phyloP scores from a whole-genome alignment of 768 basidiomycete species.

The Hydnum rufescens region DNA sequence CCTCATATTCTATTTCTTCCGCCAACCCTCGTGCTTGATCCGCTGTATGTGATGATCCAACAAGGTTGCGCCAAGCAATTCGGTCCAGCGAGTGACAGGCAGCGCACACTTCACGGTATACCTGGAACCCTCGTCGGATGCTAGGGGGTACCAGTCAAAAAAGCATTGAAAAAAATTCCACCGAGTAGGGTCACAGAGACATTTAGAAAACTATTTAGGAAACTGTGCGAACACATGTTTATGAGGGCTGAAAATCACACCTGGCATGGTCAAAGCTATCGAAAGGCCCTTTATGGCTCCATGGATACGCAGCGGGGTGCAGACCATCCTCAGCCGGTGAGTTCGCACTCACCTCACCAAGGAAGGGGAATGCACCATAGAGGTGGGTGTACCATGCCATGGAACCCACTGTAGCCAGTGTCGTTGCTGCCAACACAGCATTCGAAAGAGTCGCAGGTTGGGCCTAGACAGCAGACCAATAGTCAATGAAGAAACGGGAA shows the following conservation, averaged over 20 bases:
- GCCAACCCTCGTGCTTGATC: conserved; percentile 82
- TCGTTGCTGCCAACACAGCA: conserved; percentile 52
- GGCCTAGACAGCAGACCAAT: too few species aligned
- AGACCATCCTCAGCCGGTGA: conserved; percentile 86
- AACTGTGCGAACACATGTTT: too few species aligned
- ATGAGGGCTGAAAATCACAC: too few species aligned
- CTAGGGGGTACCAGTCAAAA: conserved; percentile 24
- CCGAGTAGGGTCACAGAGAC: too few species aligned
- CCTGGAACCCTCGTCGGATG: conserved; percentile 88
- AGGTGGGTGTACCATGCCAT: conserved; percentile 94
- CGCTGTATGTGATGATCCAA: conserved; percentile 90
- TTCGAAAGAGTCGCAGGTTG: too few species aligned
- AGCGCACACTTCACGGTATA: conserved; percentile 97
- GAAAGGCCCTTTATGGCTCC: conserved; percentile 73
- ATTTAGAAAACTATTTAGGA: too few species aligned
- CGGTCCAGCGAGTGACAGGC: conserved; percentile 98
- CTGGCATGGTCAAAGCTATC: conserved; percentile 94
- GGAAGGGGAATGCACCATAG: conserved; percentile 75
- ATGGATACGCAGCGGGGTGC: conserved; percentile 71
- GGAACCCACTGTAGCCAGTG: conserved; percentile 64
- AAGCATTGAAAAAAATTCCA: not conserved
- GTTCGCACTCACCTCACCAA: conserved; percentile 84
- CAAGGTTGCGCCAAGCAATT: conserved; percentile 98
- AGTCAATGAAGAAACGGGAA: too few species aligned
- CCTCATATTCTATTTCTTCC: conserved; percentile 90